Evolutionary conservation across 2,329 filamentous ascomycete genomes (phyloP).

Genomic region (Monilinia aucupariae): DNA sequence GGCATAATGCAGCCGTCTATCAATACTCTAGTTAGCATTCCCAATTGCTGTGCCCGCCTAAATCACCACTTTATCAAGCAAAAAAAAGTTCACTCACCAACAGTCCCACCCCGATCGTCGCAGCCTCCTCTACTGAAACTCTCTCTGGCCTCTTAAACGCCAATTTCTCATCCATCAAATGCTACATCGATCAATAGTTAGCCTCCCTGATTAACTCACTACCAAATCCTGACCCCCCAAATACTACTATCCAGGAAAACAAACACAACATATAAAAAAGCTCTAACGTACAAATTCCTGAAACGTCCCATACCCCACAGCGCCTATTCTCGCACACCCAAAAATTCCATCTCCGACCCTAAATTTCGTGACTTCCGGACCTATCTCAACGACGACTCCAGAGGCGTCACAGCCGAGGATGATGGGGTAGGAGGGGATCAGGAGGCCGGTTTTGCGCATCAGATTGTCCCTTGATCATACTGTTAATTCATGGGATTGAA

Average conservation of each 20-base stretch:
- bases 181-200: conserved; percentile 18
- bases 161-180: conserved; percentile 37
- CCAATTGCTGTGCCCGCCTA: not conserved
- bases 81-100: conserved; percentile 28
- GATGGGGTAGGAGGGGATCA: conserved; percentile 36
- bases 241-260: not conserved
- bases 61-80: not conserved
- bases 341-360: conserved; percentile 36
- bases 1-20: conserved; percentile 9
- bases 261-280: not conserved
- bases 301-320: conserved; percentile 27
- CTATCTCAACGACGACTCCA: conserved; percentile 35
- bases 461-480: conserved; percentile 30
- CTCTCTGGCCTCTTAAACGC: conserved; percentile 33
- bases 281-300: conserved; percentile 4
- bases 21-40: not conserved
- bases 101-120: conserved; percentile 37
- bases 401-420: conserved; percentile 39
- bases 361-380: conserved; percentile 33
- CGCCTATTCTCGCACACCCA: conserved; percentile 36
- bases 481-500: not conserved
- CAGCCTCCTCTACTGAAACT: conserved; percentile 33
- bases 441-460: conserved; percentile 35
- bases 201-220: not conserved
- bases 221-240: not conserved